Percentiles rank a stretch among this genome's conserved stretches.
Conservation (phyloP, 306 rosid species). For the Lathyrus oleraceus region DNA sequence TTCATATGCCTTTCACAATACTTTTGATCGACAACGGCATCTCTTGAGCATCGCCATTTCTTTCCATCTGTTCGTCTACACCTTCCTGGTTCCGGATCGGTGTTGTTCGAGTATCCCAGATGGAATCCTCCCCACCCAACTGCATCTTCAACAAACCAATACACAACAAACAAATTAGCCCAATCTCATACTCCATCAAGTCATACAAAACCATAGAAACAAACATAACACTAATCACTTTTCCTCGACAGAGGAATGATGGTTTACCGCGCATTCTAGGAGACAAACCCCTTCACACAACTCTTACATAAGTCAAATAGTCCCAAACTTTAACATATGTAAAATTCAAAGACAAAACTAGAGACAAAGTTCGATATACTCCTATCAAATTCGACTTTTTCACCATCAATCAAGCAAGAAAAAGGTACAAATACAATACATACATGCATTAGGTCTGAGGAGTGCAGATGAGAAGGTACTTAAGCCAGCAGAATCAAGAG, state of each 20-base stretch:
- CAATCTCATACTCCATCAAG: neutral
- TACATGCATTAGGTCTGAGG: constrained; percentile 75
- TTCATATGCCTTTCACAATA: constrained; percentile 94
- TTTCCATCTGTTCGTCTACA: constrained; percentile 99
- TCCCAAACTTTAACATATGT: neutral
- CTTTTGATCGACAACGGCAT: constrained; percentile 89
- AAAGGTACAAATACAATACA: neutral
- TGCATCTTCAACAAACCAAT: constrained; percentile 18
- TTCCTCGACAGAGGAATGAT: neutral
- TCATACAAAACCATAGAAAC: neutral
- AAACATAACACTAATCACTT: neutral
- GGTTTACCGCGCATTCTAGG: neutral
- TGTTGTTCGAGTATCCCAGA: constrained; percentile 83
- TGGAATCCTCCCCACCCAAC: constrained; percentile 96
- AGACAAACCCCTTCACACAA: neutral
- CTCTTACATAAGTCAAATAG: no score
- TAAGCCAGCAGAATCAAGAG: constrained; percentile 74
- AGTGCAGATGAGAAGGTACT: constrained; percentile 51
- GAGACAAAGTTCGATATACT: neutral
- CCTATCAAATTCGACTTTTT: neutral
- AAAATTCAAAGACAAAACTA: neutral
- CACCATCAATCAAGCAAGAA: neutral
- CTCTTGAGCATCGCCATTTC: constrained; percentile 99
- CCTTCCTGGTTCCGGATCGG: constrained; percentile 99
- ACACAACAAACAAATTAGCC: neutral